Conservation (phyloP, 169 alveolate genomes). For the Plasmodium billcollinsi region DNA sequence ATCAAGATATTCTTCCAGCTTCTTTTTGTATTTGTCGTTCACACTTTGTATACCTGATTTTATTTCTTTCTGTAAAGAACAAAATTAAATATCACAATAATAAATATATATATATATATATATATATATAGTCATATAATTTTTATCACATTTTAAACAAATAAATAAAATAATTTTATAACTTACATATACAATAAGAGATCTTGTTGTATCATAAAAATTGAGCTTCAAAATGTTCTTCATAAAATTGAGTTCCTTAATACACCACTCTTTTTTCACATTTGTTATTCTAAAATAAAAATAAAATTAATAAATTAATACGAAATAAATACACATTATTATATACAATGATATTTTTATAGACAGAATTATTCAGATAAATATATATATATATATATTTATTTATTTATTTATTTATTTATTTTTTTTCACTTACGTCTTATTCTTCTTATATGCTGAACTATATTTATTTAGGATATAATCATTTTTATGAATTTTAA, state of each 20-base stretch:
- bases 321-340: neutral
- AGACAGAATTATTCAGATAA: too few relatives aligned
- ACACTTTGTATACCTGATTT: conserved; percentile 54
- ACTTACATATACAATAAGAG: conserved; percentile 64
- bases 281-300: conserved; percentile 55
- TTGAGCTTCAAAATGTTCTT: conserved; percentile 54
- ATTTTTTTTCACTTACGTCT: conserved; percentile 20
- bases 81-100: neutral
- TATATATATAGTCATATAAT: neutral
- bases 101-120: neutral
- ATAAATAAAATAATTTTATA: neutral
- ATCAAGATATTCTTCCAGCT: conserved; percentile 40
- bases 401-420: neutral
- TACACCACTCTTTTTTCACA: conserved; percentile 73
- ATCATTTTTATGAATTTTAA: conserved; percentile 35
- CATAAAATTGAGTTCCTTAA: conserved; percentile 67
- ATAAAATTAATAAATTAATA: neutral
- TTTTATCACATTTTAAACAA: too few relatives aligned
- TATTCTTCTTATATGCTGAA: conserved; percentile 48
- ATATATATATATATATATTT: neutral
- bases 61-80: conserved; percentile 36
- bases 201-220: conserved; percentile 67
- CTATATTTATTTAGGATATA: conserved; percentile 46
- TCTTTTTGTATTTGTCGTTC: conserved; percentile 57
- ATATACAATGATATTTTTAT: too few relatives aligned